These are phyloP conservation scores for Lepiota venenata DNA, from an alignment of 768 basidiomycete species.

Conservation along the genomic window DNA sequence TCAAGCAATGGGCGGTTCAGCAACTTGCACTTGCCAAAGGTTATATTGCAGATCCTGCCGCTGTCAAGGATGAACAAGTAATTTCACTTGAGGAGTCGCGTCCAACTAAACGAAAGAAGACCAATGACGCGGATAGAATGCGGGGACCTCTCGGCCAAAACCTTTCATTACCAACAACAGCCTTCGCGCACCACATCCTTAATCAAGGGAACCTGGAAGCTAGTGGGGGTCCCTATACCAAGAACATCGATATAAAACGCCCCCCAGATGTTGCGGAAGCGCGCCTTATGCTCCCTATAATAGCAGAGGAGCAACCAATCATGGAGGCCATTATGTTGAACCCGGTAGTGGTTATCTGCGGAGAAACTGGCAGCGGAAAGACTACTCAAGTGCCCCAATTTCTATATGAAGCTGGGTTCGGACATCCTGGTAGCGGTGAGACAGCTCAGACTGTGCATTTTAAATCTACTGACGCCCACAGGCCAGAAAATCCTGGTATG, in stretches of 20 bases:
- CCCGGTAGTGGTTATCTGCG: slow-evolving; percentile 77
- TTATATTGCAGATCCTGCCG: slow-evolving; percentile 20
- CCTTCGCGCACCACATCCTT: slow-evolving; percentile 53
- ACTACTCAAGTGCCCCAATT: slow-evolving; percentile 99
- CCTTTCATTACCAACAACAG: slow-evolving; percentile 60
- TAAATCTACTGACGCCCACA: neutral
- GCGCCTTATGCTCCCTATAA: slow-evolving; percentile 80
- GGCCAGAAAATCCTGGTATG: slow-evolving; percentile 78
- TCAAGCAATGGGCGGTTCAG: slow-evolving; percentile 89
- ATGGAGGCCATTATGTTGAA: slow-evolving; percentile 90
- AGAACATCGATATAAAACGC: slow-evolving; percentile 55
- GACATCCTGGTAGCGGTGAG: slow-evolving; percentile 75
- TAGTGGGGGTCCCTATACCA: slow-evolving; percentile 25
- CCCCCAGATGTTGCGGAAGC: slow-evolving; percentile 71
- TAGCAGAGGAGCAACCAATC: slow-evolving; percentile 90
- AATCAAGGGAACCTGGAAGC: slow-evolving; percentile 14
- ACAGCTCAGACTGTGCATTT: neutral
- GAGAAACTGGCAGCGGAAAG: slow-evolving; percentile 98
- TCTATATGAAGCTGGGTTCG: slow-evolving; percentile 96
- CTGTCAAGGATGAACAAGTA: slow-evolving; percentile 16
- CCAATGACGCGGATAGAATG: slow-evolving; percentile 36
- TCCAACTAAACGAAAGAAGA: slow-evolving; percentile 47
- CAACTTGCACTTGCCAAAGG: slow-evolving; percentile 59
- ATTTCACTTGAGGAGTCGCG: slow-evolving; percentile 16
- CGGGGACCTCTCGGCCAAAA: slow-evolving; percentile 82